Base-by-base conservation (phyloP, 495 filamentous ascomycete species). In the Aspergillus baeticus region DNA sequence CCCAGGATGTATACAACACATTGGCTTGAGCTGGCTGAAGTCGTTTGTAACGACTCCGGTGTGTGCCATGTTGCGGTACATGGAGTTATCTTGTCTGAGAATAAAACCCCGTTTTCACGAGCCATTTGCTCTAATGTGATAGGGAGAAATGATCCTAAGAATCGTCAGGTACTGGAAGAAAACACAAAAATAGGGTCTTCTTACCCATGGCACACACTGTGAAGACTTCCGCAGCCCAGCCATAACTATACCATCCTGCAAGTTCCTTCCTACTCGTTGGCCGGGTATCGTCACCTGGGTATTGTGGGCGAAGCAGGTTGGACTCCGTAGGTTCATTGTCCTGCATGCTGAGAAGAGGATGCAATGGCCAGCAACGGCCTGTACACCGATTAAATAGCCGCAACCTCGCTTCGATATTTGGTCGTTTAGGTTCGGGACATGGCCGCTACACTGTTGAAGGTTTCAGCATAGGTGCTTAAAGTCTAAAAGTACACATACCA, bases 191-290 rank as follows among this genome's bases (percentile, higher is more conserved):
- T n/a, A 42, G 6, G 11, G 14, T 5, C 34, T 31, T 17, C 77
- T 79, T 79, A 85, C 92, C 93, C 68, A 88, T 80, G 10, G 84
- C 85, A 69, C 94, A 98, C 36, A 98, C 89, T 11, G 96, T 90
- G 66, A 96, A 98, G 38, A 96, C 92, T 71, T 98, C 94, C n/a
- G 93, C 91, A 17, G 94, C 94, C 81, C 92, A 98, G 42, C 87
- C 90, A 78, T 98, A 98, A 58, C 88, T 88, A 71, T 96, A 98
- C 90, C 93, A 98, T 51, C 94, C 94, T 10, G 82, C 81, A 31
- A 97, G 82, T 77, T 98, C 94, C 68, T 89, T 92, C 58, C 73
- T 77, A 66, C 90, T 96, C 8, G 94, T 98, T 34, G 85, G 79
- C 14, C 94, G 84, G 29, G 87, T 90, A 70, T 98, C 94, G 71